Evolutionary conservation across 352 stramenopile genomes (phyloP).

Genomic region (Pythium chondricola): DNA sequence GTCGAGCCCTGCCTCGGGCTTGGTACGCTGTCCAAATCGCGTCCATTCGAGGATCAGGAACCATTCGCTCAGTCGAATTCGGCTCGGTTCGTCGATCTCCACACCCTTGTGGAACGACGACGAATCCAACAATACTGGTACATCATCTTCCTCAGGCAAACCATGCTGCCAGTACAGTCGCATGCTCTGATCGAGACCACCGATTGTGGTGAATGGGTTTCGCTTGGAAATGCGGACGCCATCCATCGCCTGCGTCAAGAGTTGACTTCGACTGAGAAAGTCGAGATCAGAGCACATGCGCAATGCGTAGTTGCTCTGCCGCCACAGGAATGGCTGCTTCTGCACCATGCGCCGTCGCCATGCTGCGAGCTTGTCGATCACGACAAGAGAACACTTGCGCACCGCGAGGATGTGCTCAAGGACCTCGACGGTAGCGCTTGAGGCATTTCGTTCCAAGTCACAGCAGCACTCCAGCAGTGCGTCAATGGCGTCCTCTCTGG

Average conservation of each 20-base stretch:
- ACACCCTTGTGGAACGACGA: slow-evolving; percentile 32
- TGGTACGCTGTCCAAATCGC: slow-evolving; percentile 33
- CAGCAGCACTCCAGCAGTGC: slow-evolving; percentile 40
- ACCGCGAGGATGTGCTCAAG: slow-evolving; percentile 44
- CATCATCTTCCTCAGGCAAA: slow-evolving; percentile 45
- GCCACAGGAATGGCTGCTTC: slow-evolving; percentile 51
- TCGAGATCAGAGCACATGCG: slow-evolving; percentile 65
- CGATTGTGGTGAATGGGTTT: slow-evolving; percentile 70
- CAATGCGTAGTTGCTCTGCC: slow-evolving; percentile 56
- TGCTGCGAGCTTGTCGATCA: slow-evolving; percentile 48
- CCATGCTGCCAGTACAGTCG: slow-evolving; percentile 40
- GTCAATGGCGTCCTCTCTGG: slow-evolving; percentile 50
- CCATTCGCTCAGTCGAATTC: slow-evolving; percentile 48
- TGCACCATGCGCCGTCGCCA: slow-evolving; percentile 62
- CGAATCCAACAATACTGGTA: slow-evolving; percentile 51
- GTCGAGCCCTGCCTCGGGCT: slow-evolving; percentile 25
- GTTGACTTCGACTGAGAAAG: slow-evolving; percentile 66
- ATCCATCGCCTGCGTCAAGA: slow-evolving; percentile 44
- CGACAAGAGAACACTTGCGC: slow-evolving; percentile 36
- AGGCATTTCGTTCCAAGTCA: slow-evolving; percentile 33
- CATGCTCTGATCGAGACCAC: slow-evolving; percentile 63
- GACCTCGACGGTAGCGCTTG: slow-evolving; percentile 23
- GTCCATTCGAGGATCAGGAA: slow-evolving; percentile 56
- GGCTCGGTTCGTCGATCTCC: slow-evolving; percentile 32
- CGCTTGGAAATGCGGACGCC: slow-evolving; percentile 42